Conservation (phyloP, 2,329 filamentous ascomycete species). For the Penicillium sclerotigenum region DNA sequence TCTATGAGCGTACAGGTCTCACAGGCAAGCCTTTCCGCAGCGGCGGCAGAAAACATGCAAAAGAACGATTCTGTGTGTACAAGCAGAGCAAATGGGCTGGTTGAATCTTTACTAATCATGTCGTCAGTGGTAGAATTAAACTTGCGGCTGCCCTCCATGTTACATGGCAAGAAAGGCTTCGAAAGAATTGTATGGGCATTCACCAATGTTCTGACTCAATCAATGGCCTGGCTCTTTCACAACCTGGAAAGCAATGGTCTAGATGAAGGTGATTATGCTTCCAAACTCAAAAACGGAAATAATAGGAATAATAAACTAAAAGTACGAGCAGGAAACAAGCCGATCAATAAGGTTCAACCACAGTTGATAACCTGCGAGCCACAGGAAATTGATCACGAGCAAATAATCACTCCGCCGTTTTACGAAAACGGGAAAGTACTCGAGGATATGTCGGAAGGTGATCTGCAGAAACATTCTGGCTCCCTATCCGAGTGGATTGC, state of each 20-base stretch:
- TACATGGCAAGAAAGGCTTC: slow-evolving; percentile 79
- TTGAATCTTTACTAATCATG: slow-evolving; percentile 12
- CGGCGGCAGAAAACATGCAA: slow-evolving; percentile 60
- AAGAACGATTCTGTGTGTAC: slow-evolving; percentile 69
- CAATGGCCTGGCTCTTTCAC: slow-evolving; percentile 74
- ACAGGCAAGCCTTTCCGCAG: slow-evolving; percentile 64
- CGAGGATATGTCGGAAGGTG: slow-evolving; percentile 36
- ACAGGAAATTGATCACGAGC: slow-evolving; percentile 20
- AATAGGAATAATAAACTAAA: background rate
- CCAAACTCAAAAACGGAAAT: background rate
- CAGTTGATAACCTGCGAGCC: slow-evolving; percentile 34
- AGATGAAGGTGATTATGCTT: slow-evolving; percentile 43
- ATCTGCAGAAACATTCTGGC: slow-evolving; percentile 59
- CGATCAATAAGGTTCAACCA: slow-evolving; percentile 40
- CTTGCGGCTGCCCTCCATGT: slow-evolving; percentile 70
- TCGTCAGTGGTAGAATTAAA: slow-evolving; percentile 70
- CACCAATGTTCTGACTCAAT: slow-evolving; percentile 68
- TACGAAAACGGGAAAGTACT: slow-evolving; percentile 14
- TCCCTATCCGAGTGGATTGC: slow-evolving; percentile 63
- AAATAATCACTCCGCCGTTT: slow-evolving; percentile 34
- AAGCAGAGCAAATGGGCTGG: background rate
- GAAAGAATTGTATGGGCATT: slow-evolving; percentile 74
- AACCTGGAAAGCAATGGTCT: slow-evolving; percentile 47
- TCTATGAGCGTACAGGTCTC: slow-evolving; percentile 78
- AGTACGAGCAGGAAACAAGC: slow-evolving; percentile 22